Percentiles rank a stretch among this genome's conserved stretches.
Evolutionary conservation across 176 grass and related monocot species (phyloP).

Genomic region (Bothriochloa decipiens): DNA sequence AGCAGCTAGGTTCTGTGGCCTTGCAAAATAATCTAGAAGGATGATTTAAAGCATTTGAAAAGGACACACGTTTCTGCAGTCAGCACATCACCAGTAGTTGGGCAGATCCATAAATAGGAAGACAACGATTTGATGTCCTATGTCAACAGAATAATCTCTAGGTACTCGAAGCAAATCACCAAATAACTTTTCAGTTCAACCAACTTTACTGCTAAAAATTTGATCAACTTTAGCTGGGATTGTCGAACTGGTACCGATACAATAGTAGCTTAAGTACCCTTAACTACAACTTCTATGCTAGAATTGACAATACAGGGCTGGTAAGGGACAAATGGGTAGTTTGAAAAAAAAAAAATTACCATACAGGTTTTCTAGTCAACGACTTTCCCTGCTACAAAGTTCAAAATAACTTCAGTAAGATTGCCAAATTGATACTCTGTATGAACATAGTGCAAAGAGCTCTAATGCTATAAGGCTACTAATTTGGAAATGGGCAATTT

Average conservation of each 20-base stretch:
- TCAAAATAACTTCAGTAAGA: not conserved
- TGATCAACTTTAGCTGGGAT: not conserved
- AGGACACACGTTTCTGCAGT: not conserved
- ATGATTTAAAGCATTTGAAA: not conserved
- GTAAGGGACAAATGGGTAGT: not conserved
- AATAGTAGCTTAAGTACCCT: not conserved
- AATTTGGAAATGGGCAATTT: not conserved
- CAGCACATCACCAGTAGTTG: not conserved
- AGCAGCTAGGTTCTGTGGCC: not conserved
- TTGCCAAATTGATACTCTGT: not conserved
- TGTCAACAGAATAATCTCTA: conserved; percentile 34
- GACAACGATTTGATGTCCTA: not conserved
- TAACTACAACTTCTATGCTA: not conserved
- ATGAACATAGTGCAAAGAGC: not conserved
- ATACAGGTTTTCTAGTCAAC: conserved; percentile 28
- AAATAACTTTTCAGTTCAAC: conserved; percentile 37
- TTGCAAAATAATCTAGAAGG: not conserved
- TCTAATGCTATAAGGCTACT: conserved; percentile 4
- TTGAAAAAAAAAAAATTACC: conserved; percentile 27
- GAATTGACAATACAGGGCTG: not conserved
- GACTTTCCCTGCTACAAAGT: not conserved
- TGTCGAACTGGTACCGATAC: not conserved
- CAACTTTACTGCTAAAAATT: not conserved
- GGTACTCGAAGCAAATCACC: not conserved
- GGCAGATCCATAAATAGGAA: conserved; percentile 21